Percentiles rank a stretch among this genome's conserved stretches.
Conservation (phyloP, 2,329 filamentous ascomycete species). For the Sporothrix variecibatus region DNA sequence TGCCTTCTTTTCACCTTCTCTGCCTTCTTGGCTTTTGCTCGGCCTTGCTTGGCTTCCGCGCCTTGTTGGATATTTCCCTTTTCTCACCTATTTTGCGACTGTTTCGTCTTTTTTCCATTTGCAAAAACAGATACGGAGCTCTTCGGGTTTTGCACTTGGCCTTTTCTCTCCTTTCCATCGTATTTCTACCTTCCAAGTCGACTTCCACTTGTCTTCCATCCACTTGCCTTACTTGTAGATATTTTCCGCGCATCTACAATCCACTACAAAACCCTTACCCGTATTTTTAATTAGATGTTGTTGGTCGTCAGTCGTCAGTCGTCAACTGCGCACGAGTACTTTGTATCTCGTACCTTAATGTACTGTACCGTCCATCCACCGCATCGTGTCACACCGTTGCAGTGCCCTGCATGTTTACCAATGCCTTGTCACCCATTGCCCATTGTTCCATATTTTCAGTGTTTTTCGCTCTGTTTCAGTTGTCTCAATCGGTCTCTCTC, state of each 20-base stretch:
- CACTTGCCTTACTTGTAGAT: background rate
- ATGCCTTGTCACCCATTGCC: background rate
- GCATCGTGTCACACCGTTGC: background rate
- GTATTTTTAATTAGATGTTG: background rate
- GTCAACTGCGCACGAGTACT: background rate
- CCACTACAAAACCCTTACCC: slow-evolving; percentile 2
- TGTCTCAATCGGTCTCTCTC: background rate
- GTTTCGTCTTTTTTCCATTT: background rate
- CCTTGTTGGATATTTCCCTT: background rate
- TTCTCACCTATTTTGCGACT: background rate
- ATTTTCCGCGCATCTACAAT: background rate
- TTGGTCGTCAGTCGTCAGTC: background rate
- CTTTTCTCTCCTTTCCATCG: background rate
- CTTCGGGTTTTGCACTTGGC: background rate
- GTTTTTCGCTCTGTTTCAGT: background rate
- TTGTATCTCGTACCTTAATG: background rate
- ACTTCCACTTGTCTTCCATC: background rate
- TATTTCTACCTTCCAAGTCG: background rate
- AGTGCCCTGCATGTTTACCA: background rate
- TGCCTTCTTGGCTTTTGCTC: background rate
- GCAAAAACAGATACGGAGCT: no score
- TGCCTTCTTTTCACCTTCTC: background rate
- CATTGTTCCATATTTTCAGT: background rate
- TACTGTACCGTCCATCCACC: background rate
- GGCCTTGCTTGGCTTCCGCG: background rate